Base-by-base conservation (phyloP, 2,329 filamentous ascomycete species). In the Cordyceps javanica region DNA sequence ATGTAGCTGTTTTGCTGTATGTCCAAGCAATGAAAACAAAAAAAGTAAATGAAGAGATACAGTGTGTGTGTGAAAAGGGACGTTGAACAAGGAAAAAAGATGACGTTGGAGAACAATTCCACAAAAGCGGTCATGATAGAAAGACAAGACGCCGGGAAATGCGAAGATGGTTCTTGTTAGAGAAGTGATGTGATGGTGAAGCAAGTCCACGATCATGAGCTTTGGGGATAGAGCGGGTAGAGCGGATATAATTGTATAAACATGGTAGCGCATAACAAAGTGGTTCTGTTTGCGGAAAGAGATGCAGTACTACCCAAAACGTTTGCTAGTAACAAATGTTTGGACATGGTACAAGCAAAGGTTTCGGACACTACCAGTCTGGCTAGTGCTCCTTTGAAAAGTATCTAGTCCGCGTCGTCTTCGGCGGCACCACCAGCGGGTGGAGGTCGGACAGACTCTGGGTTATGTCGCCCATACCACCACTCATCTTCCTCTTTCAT, bases 401-500 rank as follows among this genome's bases (percentile, higher is more conserved):
- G 10, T 30, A 7, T 11, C 23, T 61, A 72, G 57, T 74, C 71
- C 34, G 72, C 70, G 61, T 83, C 81, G 59, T 83, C 80, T 61
- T 82, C 79, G 54, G 77, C 78, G n/a, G 74, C 74, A 57, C 77
- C 78, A 23, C 74, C 74, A 60, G 77, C 76, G 1, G 75, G 65
- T 13, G 78, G 75, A 38, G 81, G 80, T 38, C 77, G 75, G 48
- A 83, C 74, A n/a, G 79, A 81, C 32, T 80, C 79, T n/a, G 79
- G 76, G 2, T 77, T 75, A 34, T 70, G 72, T 53, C 75, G 76
- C 46, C 82, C 81, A 63, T 85, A 85, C 73, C 79, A 78, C 82
- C 83, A 87, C 62, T 85, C 79, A 60, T 87, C 83, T 66, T 84
- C 78, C 57, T 82, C 79, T 21, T 78, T 78, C 21, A 79, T 70